phyloP scores from a whole-genome alignment of 345 rosid genomes.

The Gossypium anomalum region DNA sequence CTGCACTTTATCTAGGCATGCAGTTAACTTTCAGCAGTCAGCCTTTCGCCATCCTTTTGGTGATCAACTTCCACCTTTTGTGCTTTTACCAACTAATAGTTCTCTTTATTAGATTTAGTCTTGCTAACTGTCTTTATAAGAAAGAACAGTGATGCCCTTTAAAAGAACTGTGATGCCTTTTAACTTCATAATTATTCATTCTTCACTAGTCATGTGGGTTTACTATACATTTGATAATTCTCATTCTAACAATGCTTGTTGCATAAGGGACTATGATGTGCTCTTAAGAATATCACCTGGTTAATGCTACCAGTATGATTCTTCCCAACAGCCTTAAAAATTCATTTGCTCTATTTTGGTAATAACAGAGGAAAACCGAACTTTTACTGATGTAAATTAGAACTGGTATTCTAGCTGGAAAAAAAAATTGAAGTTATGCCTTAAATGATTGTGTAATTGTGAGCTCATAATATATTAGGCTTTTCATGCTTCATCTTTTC shows the following conservation, averaged over 20 bases:
- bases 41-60: neutral
- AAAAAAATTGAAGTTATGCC: neutral
- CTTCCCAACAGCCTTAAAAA: neutral
- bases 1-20: slow-evolving; percentile 1
- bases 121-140: neutral
- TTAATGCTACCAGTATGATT: neutral
- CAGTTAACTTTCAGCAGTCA: neutral
- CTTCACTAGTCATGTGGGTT: neutral
- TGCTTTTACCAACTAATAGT: neutral
- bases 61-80: neutral
- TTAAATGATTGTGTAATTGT: neutral
- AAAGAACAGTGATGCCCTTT: neutral
- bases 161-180: neutral
- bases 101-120: neutral
- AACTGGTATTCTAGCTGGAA: neutral
- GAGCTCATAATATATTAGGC: neutral
- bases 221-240: neutral
- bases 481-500: slow-evolving; percentile 8
- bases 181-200: slow-evolving; percentile 1
- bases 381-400: neutral
- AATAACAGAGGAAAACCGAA: neutral
- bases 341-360: neutral
- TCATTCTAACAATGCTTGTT: neutral
- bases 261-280: neutral
- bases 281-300: slow-evolving; percentile 1